phyloP scores from a whole-genome alignment of 75 land plant genomes.

The Adiantum capillusveneris region DNA sequence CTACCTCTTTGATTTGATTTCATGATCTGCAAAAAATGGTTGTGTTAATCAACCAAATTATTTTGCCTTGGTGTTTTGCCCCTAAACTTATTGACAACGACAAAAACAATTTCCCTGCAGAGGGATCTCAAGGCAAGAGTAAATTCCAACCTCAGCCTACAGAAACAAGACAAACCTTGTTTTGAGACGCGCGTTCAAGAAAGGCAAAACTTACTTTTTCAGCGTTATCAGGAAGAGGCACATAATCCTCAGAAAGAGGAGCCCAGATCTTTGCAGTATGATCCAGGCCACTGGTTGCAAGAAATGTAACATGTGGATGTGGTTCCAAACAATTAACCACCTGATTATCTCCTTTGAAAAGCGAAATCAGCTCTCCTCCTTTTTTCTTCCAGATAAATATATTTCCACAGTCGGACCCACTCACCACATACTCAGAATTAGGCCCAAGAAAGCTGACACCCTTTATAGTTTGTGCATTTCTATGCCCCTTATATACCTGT shows the following conservation, averaged over 20 bases:
- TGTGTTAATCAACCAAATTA: not conserved
- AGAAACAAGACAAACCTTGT: too few species aligned
- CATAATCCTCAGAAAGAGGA: constrained; percentile 43
- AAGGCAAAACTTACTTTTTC: constrained; percentile 38
- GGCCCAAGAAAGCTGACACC: constrained; percentile 94
- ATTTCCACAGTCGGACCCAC: constrained; percentile 93
- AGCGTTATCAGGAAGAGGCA: constrained; percentile 45
- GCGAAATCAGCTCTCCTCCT: constrained; percentile 65
- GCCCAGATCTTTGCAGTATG: constrained; percentile 77
- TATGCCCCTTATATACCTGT: constrained; percentile 76
- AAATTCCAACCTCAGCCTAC: too few species aligned
- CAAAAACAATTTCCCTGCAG: too few species aligned
- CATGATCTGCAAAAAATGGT: constrained; percentile 38
- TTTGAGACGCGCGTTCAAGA: not conserved
- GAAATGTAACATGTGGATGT: constrained; percentile 64
- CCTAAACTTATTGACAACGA: too few species aligned
- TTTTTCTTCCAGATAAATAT: constrained; percentile 93
- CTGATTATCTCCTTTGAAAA: constrained; percentile 67
- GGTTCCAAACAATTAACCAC: constrained; percentile 89
- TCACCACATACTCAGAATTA: constrained; percentile 74
- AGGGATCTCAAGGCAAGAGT: too few species aligned
- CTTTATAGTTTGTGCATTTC: constrained; percentile 74
- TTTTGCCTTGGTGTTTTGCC: too few species aligned
- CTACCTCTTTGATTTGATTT: constrained; percentile 43
- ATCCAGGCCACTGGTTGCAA: constrained; percentile 94